Conservation (phyloP, 2,329 filamentous ascomycete genomes). For the Diatrype stigma region DNA sequence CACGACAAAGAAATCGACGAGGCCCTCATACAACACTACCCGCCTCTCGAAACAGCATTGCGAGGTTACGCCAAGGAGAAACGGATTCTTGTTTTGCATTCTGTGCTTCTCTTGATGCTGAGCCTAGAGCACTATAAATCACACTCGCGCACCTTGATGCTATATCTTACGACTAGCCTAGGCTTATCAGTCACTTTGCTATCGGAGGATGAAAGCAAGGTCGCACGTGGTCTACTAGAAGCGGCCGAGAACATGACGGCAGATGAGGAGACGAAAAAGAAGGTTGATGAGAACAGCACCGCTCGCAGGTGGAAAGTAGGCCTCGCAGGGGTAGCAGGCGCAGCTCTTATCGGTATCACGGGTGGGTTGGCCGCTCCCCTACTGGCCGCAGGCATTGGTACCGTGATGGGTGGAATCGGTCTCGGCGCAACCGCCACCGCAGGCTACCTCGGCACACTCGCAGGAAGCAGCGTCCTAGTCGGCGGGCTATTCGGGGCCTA, state of each 20-base stretch:
- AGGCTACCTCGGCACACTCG: conserved; percentile 74
- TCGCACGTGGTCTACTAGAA: conserved; percentile 70
- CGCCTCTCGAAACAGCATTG: conserved; percentile 58
- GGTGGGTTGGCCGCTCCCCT: conserved; percentile 75
- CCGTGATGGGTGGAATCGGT: conserved; percentile 71
- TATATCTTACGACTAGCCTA: conserved; percentile 67
- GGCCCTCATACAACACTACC: conserved; percentile 49
- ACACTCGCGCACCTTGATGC: conserved; percentile 67
- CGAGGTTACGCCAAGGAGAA: conserved; percentile 56
- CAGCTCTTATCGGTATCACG: conserved; percentile 67
- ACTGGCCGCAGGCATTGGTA: conserved; percentile 75
- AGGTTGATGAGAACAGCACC: conserved; percentile 58
- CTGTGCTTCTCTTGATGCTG: conserved; percentile 66
- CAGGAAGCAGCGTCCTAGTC: conserved; percentile 73
- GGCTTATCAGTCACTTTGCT: conserved; percentile 62
- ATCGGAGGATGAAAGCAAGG: conserved; percentile 67
- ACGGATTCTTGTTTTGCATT: conserved; percentile 64
- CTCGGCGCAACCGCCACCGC: conserved; percentile 76
- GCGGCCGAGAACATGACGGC: conserved; percentile 64
- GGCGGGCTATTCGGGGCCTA: conserved; percentile 88
- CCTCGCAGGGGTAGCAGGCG: conserved; percentile 30
- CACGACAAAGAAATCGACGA: conserved; percentile 44
- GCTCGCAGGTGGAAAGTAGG: conserved; percentile 70
- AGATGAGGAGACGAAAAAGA: conserved; percentile 60
- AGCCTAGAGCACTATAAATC: conserved; percentile 75